These are phyloP conservation scores for Orbilia blumenaviensis DNA, from an alignment of 2,329 filamentous ascomycete species.

Conservation along the genomic window DNA sequence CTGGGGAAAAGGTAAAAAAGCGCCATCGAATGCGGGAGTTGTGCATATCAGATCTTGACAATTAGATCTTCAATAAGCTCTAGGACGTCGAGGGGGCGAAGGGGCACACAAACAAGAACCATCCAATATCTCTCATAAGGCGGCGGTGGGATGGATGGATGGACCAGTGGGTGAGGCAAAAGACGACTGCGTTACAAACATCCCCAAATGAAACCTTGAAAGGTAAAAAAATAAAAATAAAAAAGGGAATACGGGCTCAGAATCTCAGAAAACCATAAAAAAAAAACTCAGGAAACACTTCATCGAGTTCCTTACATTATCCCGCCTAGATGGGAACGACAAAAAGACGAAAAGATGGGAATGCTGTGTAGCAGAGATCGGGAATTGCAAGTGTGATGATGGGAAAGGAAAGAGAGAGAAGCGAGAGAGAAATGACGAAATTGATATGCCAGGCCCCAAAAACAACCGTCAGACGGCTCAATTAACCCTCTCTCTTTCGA, in stretches of 20 bases:
- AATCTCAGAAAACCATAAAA: neutral
- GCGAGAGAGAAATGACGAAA: constrained; percentile 51
- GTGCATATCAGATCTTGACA: constrained; percentile 29
- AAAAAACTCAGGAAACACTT: neutral
- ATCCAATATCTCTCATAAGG: neutral
- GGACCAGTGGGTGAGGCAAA: neutral
- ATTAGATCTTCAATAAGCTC: constrained; percentile 26
- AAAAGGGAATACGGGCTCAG: neutral
- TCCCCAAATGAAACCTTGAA: neutral
- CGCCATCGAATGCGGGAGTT: neutral
- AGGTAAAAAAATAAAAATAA: neutral
- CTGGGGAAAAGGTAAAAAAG: constrained; percentile 1
- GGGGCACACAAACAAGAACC: neutral
- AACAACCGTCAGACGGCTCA: constrained; percentile 8
- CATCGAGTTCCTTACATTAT: constrained; percentile 8
- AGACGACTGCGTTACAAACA: neutral
- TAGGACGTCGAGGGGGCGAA: constrained; percentile 27
- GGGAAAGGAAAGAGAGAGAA: constrained; percentile 4
- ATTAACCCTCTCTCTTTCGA: neutral
- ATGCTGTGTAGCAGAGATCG: constrained; percentile 8
- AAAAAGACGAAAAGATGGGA: neutral
- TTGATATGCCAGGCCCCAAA: constrained; percentile 41
- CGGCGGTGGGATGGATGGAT: neutral
- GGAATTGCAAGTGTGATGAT: constrained; percentile 7
- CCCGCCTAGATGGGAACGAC: neutral